Conservation (phyloP, 2,329 filamentous ascomycete genomes). For the Ophiostoma montium region DNA sequence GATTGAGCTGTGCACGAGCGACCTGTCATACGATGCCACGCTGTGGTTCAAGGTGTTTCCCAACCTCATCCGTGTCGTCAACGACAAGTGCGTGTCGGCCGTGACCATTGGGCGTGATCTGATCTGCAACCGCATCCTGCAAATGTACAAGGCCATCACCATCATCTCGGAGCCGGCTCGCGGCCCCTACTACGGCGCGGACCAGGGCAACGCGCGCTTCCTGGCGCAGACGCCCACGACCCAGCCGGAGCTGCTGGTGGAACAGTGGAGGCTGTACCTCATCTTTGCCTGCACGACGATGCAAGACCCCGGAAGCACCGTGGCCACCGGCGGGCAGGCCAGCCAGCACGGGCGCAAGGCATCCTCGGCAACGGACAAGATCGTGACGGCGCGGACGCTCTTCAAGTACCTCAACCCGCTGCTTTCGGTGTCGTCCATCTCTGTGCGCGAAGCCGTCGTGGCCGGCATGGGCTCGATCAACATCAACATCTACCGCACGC, state of each 20-base stretch:
- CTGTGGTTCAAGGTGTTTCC: slow-evolving; percentile 98
- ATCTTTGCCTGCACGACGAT: slow-evolving; percentile 95
- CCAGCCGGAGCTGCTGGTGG: slow-evolving; percentile 75
- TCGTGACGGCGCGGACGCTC: slow-evolving; percentile 73
- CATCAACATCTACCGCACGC: slow-evolving; percentile 76
- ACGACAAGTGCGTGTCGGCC: slow-evolving; percentile 80
- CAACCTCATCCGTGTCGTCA: slow-evolving; percentile 80
- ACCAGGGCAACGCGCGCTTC: slow-evolving; percentile 38
- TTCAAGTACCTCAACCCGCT: slow-evolving; percentile 89
- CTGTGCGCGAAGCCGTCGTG: slow-evolving; percentile 81
- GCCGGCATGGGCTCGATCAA: slow-evolving; percentile 90
- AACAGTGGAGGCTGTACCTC: slow-evolving; percentile 96
- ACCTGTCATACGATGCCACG: slow-evolving; percentile 85
- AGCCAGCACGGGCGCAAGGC: slow-evolving; percentile 69
- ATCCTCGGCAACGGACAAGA: slow-evolving; percentile 60
- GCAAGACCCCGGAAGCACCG: slow-evolving; percentile 60
- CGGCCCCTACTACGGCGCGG: slow-evolving; percentile 48
- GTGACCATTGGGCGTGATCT: slow-evolving; percentile 83
- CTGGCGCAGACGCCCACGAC: slow-evolving; percentile 47
- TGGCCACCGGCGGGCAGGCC: slow-evolving; percentile 39
- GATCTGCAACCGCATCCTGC: slow-evolving; percentile 79
- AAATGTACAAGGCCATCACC: slow-evolving; percentile 80
- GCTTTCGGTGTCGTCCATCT: slow-evolving; percentile 62
- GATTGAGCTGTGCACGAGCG: slow-evolving; percentile 88
- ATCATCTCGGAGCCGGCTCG: slow-evolving; percentile 60